Percentiles rank a stretch among this genome's conserved stretches.
Evolutionary conservation across 2,329 filamentous ascomycete species (phyloP).

Genomic region (Penicillium thymicola): DNA sequence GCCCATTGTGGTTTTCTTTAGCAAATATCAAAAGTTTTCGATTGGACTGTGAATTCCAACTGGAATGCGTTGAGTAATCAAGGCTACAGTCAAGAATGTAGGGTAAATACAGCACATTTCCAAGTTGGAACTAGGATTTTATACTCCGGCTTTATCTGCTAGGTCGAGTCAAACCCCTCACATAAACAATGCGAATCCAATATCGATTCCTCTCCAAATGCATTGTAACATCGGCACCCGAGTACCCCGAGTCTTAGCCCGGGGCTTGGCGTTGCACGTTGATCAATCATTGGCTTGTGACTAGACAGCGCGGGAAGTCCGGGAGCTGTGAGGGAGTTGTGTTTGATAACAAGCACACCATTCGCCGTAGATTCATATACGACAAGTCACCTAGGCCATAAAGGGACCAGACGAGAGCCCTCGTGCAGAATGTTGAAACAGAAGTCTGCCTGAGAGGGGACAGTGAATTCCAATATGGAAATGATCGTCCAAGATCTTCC

Average conservation of each 20-base stretch:
- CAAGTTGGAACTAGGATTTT: background rate
- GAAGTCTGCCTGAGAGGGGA: background rate
- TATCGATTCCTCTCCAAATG: background rate
- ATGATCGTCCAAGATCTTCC: background rate
- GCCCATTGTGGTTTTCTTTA: background rate
- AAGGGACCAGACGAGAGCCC: background rate
- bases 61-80: background rate
- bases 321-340: background rate
- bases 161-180: background rate
- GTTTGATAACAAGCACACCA: background rate
- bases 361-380: background rate
- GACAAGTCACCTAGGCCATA: background rate
- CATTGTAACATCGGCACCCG: slow-evolving; percentile 8
- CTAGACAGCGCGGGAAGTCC: background rate
- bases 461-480: background rate
- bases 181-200: background rate
- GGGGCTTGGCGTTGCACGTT: slow-evolving; percentile 16
- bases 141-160: background rate
- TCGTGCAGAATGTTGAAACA: background rate
- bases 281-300: background rate
- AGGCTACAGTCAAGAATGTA: background rate
- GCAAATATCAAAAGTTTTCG: background rate
- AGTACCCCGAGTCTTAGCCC: slow-evolving; percentile 7
- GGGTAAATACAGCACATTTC: background rate
- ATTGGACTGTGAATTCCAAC: background rate